Evolutionary conservation across 2,329 filamentous ascomycete species (phyloP).

Genomic region (Colletotrichum incanum): DNA sequence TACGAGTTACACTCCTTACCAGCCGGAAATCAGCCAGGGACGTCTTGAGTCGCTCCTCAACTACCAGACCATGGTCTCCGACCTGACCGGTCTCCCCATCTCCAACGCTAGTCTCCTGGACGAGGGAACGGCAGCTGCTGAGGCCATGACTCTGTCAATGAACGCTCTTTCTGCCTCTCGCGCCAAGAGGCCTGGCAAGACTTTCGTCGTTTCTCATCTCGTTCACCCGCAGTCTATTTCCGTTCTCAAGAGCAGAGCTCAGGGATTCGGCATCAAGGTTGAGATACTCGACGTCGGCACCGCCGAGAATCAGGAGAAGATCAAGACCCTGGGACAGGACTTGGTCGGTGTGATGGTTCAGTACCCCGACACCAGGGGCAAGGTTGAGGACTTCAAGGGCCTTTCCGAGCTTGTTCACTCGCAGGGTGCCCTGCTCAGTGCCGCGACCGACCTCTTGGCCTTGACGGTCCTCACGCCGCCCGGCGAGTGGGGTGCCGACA

Average conservation of each 20-base stretch:
- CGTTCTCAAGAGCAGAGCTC: conserved; percentile 86
- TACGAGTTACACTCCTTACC: conserved; percentile 97
- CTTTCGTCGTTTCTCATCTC: conserved; percentile 85
- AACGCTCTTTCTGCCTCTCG: conserved; percentile 80
- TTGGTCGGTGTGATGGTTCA: conserved; percentile 93
- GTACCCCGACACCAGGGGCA: conserved; percentile 92
- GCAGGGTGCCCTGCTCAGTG: conserved; percentile 84
- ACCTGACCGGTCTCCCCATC: conserved; percentile 88
- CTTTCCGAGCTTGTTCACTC: conserved; percentile 85
- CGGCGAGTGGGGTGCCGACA: conserved; percentile 94
- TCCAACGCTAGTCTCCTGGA: conserved; percentile 93
- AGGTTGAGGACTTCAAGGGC: conserved; percentile 80
- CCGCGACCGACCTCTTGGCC: conserved; percentile 90
- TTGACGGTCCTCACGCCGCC: conserved; percentile 90
- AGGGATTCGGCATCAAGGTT: conserved; percentile 92
- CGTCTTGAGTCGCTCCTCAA: conserved; percentile 93
- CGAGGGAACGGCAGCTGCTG: conserved; percentile 91
- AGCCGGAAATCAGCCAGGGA: conserved; percentile 97
- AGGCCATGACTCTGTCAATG: conserved; percentile 95
- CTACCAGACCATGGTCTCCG: conserved; percentile 93
- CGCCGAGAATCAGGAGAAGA: conserved; percentile 71
- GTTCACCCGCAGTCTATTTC: conserved; percentile 90
- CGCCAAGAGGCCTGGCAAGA: conserved; percentile 82
- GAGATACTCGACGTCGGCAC: conserved; percentile 80
- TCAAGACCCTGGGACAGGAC: conserved; percentile 84